These are phyloP conservation scores for Fraxinus quadrangulata DNA, from an alignment of 257 asterid species.

Conservation along the genomic window DNA sequence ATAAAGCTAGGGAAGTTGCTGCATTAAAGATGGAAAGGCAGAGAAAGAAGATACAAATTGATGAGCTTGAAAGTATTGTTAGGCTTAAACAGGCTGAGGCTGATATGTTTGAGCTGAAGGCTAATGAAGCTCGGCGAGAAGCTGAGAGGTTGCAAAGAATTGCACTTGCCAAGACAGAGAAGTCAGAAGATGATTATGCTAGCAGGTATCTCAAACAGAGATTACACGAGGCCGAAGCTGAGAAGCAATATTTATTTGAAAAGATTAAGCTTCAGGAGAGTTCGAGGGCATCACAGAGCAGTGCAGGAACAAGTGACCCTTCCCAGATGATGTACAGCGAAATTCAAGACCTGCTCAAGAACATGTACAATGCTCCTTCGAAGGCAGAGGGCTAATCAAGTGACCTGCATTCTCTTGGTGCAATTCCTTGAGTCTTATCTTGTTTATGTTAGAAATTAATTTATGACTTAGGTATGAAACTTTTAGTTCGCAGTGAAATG, in stretches of 20 bases:
- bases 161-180: constrained; percentile 64
- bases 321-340: constrained; percentile 62
- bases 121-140: constrained; percentile 58
- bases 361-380: constrained; percentile 57
- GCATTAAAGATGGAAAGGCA: constrained; percentile 78
- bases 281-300: constrained; percentile 65
- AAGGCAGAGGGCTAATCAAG: constrained; percentile 42
- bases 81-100: not conserved
- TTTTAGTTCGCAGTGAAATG: not conserved
- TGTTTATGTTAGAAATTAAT: constrained; percentile 28
- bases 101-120: not conserved
- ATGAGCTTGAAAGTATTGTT: not conserved
- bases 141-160: constrained; percentile 20
- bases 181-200: constrained; percentile 84
- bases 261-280: constrained; percentile 88
- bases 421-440: constrained; percentile 31
- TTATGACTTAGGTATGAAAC: constrained; percentile 24
- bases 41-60: constrained; percentile 9
- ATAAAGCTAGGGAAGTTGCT: constrained; percentile 75
- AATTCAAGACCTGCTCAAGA: constrained; percentile 73
- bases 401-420: constrained; percentile 37
- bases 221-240: constrained; percentile 92
- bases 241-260: constrained; percentile 82
- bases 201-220: constrained; percentile 90
- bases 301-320: constrained; percentile 57